These are phyloP conservation scores for Hypoxylon lienhwacheense DNA, from an alignment of 495 filamentous ascomycete genomes.

Conservation along the genomic window DNA sequence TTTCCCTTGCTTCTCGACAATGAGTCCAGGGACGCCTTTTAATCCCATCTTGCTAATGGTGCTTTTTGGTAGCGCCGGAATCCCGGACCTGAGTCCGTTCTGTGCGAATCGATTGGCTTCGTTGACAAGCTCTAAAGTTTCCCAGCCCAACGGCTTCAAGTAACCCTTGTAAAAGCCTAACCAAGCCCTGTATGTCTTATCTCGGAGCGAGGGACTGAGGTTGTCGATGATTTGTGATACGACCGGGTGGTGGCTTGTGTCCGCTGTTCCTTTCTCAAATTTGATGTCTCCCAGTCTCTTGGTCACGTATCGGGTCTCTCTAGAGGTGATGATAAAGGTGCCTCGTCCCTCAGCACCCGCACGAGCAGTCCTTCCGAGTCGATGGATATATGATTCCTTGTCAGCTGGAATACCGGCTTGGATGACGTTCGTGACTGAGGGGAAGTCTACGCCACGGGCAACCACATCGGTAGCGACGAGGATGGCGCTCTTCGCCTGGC, in stretches of 20 bases:
- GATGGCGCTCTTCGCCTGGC: conserved; percentile 55
- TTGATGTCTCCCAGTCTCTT: conserved; percentile 40
- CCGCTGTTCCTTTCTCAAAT: conserved; percentile 36
- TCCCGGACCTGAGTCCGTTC: conserved; percentile 48
- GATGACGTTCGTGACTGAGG: conserved; percentile 70
- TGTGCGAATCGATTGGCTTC: conserved; percentile 51
- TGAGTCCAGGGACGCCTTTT: conserved; percentile 48
- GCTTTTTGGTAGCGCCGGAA: conserved; percentile 48
- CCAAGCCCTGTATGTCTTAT: conserved; percentile 44
- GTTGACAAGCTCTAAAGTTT: conserved; percentile 42
- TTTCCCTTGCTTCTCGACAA: conserved; percentile 24
- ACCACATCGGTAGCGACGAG: conserved; percentile 72
- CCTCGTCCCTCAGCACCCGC: conserved; percentile 70
- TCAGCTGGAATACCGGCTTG: conserved; percentile 65
- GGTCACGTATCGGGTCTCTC: conserved; percentile 63
- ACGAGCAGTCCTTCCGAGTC: conserved; percentile 71
- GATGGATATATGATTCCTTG: conserved; percentile 72
- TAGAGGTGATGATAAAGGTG: conserved; percentile 61
- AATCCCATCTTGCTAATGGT: conserved; percentile 57
- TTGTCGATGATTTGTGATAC: conserved; percentile 25
- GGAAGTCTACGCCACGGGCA: conserved; percentile 77
- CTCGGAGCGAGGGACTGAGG: conserved; percentile 24
- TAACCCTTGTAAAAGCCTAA: conserved; percentile 57
- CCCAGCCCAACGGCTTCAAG: conserved; percentile 48
- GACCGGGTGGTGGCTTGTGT: conserved; percentile 35